A percentile compares a stretch with the other conserved stretches of the same genome.
phyloP scores from a whole-genome alignment of 495 filamentous ascomycete species.

The Neurospora sublineolata region DNA sequence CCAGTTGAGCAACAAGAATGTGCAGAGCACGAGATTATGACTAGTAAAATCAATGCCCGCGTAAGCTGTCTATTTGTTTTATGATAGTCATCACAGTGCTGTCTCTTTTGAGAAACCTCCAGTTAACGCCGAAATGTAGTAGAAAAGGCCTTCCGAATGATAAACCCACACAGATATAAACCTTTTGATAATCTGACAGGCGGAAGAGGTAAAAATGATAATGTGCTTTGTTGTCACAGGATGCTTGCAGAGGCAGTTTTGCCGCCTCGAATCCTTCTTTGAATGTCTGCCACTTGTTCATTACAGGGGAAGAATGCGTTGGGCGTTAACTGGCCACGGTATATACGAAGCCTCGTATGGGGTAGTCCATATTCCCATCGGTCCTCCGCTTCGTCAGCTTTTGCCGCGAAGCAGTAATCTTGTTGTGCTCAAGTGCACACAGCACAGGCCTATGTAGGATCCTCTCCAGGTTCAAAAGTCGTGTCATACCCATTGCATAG shows the following conservation, averaged over 20 bases:
- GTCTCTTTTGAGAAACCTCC: not conserved
- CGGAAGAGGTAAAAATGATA: not conserved
- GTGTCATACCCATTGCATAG: not conserved
- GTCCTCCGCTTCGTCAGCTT: not conserved
- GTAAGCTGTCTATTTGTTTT: not conserved
- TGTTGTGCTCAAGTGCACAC: not conserved
- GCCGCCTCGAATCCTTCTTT: not conserved
- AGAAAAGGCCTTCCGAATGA: not conserved
- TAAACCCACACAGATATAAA: not conserved
- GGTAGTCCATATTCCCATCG: not conserved
- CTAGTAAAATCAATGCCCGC: not conserved
- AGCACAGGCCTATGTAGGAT: not conserved
- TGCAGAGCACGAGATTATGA: not conserved
- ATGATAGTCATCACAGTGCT: not conserved
- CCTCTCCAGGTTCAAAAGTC: not conserved
- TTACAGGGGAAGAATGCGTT: not conserved
- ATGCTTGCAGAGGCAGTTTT: not conserved
- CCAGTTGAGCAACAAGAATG: not conserved
- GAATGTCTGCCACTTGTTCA: not conserved
- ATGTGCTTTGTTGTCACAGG: not conserved
- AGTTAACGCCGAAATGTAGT: not conserved
- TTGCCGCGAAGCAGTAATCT: not conserved
- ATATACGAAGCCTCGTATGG: not conserved
- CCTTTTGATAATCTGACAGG: not conserved
- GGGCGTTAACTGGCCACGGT: not conserved